Evolutionary conservation across 768 basidiomycete species (phyloP), one percentile per base, ranked within the genome.

Genomic region (Kwoniella newhampshirensis): DNA sequence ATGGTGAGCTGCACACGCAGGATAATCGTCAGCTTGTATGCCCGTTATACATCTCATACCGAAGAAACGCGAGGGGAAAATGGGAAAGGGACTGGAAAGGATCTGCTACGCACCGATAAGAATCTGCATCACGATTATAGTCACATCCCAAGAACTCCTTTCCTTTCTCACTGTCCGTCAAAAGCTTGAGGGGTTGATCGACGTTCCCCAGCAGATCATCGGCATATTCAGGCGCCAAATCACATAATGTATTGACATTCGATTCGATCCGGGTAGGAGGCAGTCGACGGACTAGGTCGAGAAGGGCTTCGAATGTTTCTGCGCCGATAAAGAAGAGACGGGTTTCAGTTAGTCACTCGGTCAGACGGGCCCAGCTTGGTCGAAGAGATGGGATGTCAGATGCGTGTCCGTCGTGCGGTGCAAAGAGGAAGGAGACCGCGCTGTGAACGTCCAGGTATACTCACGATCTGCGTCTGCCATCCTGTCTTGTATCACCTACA

Each of bases 131-230:
- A 27, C 87, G 81, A 78, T 93, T 93, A 71, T 93, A 96, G 74
- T 92, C 90, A 73, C 93, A 93, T 9, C 87, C 87, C 37, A 99
- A 85, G 75, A 91, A 99, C 42, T 98, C 92, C 68, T 83, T 83
- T 25, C 90, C 90, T 17, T 84, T 83, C 49, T 80, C 83, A 1
- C 50, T 42, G 80, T 98, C 93, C 30, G 82, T 85, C 78, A 82
- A 81, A 52, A 93, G 80, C 75, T 87, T 85, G 59, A 98, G 80
- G 7, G 94, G 94, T 74, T 93, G 89, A 81, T 99, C 96, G 57
- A 98, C 91, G 62, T 88, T 91, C 41, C 89, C 87, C 43, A 96
- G 81, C 18, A 99, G 83, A 79, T 98, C 96, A 71, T 98, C 96
- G 7, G 91, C 88, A 71, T 89, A 87, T 72, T 97, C 93, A 27